Evolutionary conservation across 1,284 basidiomycete species (phyloP).

Genomic region (Paramarasmius palmivorus): DNA sequence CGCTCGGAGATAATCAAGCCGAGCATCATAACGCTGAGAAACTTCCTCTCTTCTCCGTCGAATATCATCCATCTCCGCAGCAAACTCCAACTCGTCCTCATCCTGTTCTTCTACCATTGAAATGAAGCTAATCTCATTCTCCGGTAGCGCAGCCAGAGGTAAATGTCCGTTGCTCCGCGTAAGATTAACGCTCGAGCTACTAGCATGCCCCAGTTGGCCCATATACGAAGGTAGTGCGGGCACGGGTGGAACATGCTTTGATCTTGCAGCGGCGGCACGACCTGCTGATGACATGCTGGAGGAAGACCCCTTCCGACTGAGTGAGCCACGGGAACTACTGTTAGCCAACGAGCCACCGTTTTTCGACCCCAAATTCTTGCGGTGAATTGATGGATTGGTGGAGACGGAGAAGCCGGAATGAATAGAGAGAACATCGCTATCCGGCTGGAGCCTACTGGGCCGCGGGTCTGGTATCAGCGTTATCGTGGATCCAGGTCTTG

Average conservation of each 20-base stretch:
- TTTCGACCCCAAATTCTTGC: conserved; percentile 23
- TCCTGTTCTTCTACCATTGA: conserved; percentile 25
- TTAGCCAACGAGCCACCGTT: conserved; percentile 28
- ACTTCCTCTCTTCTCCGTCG: conserved; percentile 63
- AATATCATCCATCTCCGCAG: conserved; percentile 63
- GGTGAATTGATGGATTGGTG: conserved; percentile 42
- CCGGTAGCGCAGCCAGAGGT: conserved; percentile 50
- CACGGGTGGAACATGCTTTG: conserved; percentile 29
- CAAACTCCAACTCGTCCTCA: conserved; percentile 38
- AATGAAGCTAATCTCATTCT: conserved; percentile 41
- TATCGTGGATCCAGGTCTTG: conserved; percentile 31
- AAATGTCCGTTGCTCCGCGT: conserved; percentile 46
- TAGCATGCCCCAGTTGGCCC: conserved; percentile 31
- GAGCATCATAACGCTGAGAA: conserved; percentile 59
- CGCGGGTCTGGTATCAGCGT: conserved; percentile 31
- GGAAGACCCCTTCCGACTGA: conserved; percentile 39
- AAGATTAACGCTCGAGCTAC: conserved; percentile 41
- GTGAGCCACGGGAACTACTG: conserved; percentile 29
- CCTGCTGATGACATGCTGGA: conserved; percentile 37
- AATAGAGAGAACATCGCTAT: conserved; percentile 48
- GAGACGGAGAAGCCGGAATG: conserved; percentile 51
- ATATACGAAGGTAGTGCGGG: conserved; percentile 33
- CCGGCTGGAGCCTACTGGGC: conserved; percentile 27
- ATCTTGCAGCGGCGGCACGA: conserved; percentile 12
- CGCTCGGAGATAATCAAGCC: conserved; percentile 69